Evolutionary conservation across 495 filamentous ascomycete genomes (phyloP).

Genomic region (Aspergillus nanangensis): DNA sequence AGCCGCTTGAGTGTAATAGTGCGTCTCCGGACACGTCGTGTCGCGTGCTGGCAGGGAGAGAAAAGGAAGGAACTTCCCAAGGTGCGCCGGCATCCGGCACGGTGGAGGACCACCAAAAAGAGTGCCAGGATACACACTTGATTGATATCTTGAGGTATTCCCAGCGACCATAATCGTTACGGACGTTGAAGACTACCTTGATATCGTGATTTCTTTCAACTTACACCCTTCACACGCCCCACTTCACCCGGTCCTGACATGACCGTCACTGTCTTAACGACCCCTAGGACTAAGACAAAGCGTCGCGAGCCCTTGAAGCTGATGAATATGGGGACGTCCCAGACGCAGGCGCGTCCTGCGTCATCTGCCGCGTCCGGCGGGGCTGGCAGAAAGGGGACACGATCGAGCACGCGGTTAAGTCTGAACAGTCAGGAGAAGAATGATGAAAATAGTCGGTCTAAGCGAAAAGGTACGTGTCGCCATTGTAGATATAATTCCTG

Average conservation of each 20-base stretch:
- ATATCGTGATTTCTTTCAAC: background rate
- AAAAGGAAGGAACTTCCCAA: no score
- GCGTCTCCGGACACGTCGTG: no score
- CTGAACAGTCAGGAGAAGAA: constrained; percentile 32
- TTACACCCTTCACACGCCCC: constrained; percentile 1
- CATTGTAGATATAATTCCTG: background rate
- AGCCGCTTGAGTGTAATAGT: no score
- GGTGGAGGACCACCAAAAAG: no score
- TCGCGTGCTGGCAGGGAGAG: no score
- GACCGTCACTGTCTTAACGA: constrained; percentile 42
- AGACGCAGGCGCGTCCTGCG: constrained; percentile 40
- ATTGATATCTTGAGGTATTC: no score
- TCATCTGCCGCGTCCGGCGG: constrained; percentile 23
- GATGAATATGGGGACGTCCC: constrained; percentile 41
- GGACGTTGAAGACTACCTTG: no score
- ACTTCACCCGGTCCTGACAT: constrained; percentile 32
- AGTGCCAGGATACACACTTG: no score
- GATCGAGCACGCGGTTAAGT: constrained; percentile 38
- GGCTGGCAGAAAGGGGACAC: constrained; percentile 21
- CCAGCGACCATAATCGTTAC: no score
- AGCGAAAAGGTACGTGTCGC: constrained; percentile 40
- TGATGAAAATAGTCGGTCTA: constrained; percentile 21
- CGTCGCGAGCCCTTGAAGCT: constrained; percentile 40
- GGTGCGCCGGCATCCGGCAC: no score
- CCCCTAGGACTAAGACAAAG: constrained; percentile 36